Evolutionary conservation across 345 rosid genomes (phyloP), one percentile per base, ranked within the genome.

Genomic region (Eutrema heterophyllum): DNA sequence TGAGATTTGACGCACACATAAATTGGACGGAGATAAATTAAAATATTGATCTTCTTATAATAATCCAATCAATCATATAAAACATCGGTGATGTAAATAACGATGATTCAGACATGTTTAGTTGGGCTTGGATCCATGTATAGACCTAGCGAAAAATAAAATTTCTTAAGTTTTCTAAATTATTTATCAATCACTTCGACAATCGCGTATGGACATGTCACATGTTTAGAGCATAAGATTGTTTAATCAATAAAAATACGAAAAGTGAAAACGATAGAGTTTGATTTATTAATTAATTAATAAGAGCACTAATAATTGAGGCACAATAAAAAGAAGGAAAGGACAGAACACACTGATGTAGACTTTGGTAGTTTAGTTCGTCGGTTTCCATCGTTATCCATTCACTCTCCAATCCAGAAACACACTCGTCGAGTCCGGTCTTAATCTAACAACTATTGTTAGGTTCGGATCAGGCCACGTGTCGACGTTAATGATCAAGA

Each of bases 351-450:
- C 70, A 63, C 69, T n/a, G n/a, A 35, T 64, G 56, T 44, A 44
- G 54, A 56, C 64, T 64, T 65, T 54, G 51, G 49, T 55, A 64
- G 71, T 54, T 65, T 64, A 46, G 77, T 45, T 64, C 57, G 50
- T 46, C 32, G 18, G 58, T 73, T 65, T 56, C 71, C 49, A 55
- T 64, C 71, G 66, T 46, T 48, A 48, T 53, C 67, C 67, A 74
- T 57, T 67, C 60, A 74, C 45, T 56, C 43, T 65, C 53, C 26
- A 32, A 74, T 57, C 70, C 46, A 73, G 10, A 38, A 67, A 58
- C 68, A 66, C 36, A 49, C 54, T 66, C 67, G 78, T 67, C 61
- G 36, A 67, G 67, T 66, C 51, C 29, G 45, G 72, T 67, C 78
- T 57, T 67, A 66, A 74, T 66, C 78, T 43, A 11, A 67, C 61